phyloP scores from a whole-genome alignment of 805 yeast species.

The Pichia thaimueangensis region DNA sequence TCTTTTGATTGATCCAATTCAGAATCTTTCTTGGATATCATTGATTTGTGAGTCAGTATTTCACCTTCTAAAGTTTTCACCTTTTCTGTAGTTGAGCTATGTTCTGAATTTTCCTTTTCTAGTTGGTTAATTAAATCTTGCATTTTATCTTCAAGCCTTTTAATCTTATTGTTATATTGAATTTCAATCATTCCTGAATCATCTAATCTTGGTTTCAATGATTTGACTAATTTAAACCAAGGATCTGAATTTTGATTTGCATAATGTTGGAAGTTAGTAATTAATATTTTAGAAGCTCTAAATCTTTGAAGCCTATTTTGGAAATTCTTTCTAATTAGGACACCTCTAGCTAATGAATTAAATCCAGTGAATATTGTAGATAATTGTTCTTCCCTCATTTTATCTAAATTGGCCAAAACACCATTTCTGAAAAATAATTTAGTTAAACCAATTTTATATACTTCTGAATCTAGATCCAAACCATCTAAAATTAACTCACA shows the following conservation, averaged over 20 bases:
- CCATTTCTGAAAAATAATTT: slow-evolving; percentile 74
- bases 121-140: slow-evolving; percentile 38
- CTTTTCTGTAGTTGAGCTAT: slow-evolving; percentile 33
- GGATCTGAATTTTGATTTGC: slow-evolving; percentile 47
- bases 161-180: slow-evolving; percentile 53
- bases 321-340: slow-evolving; percentile 44
- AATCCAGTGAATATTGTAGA: slow-evolving; percentile 49
- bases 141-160: slow-evolving; percentile 51
- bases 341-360: slow-evolving; percentile 64
- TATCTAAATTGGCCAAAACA: slow-evolving; percentile 71
- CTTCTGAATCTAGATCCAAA: slow-evolving; percentile 52
- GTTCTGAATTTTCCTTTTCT: slow-evolving; percentile 22
- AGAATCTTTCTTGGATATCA: slow-evolving; percentile 36
- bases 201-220: slow-evolving; percentile 64
- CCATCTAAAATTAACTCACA: slow-evolving; percentile 61
- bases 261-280: slow-evolving; percentile 51
- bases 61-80: slow-evolving; percentile 19
- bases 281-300: slow-evolving; percentile 65
- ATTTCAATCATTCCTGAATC: slow-evolving; percentile 28
- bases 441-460: slow-evolving; percentile 62
- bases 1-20: slow-evolving; percentile 33
- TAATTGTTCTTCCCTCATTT: slow-evolving; percentile 61
- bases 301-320: slow-evolving; percentile 46
- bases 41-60: slow-evolving; percentile 27
- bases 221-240: slow-evolving; percentile 73